phyloP scores from a whole-genome alignment of 2,329 filamentous ascomycete genomes.

The Nigrospora oryzae region DNA sequence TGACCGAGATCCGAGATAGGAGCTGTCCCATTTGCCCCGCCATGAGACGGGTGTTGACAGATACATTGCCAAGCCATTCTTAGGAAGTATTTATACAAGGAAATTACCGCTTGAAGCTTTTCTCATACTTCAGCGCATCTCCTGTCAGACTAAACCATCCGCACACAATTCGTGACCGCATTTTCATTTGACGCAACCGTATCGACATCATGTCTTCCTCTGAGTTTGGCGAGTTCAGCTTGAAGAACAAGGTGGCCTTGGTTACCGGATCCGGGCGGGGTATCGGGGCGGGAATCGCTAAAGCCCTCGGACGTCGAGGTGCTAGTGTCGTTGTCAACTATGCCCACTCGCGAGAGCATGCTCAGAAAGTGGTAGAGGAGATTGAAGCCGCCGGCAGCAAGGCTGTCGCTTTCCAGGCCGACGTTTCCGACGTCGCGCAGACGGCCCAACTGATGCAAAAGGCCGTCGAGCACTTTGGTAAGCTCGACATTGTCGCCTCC shows the following conservation, averaged over 20 bases:
- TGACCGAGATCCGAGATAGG: no score
- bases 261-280: constrained; percentile 37
- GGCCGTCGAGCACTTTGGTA: constrained; percentile 54
- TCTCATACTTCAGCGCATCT: no score
- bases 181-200: not conserved
- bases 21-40: no score
- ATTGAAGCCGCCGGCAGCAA: constrained; percentile 58
- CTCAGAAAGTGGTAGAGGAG: constrained; percentile 14
- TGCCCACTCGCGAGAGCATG: constrained; percentile 9
- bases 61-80: no score
- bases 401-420: constrained; percentile 18
- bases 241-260: constrained; percentile 12
- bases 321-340: constrained; percentile 25
- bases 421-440: constrained; percentile 42
- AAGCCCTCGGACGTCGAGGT: constrained; percentile 23
- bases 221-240: not conserved
- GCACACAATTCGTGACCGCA: not conserved
- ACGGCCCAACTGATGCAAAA: constrained; percentile 56
- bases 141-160: no score
- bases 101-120: no score
- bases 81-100: no score
- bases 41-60: no score
- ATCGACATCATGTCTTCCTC: not conserved
- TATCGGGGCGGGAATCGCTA: constrained; percentile 53
- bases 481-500: constrained; percentile 61